Conservation (phyloP, 2,329 filamentous ascomycete genomes). For the Teratosphaeria gauchensis region DNA sequence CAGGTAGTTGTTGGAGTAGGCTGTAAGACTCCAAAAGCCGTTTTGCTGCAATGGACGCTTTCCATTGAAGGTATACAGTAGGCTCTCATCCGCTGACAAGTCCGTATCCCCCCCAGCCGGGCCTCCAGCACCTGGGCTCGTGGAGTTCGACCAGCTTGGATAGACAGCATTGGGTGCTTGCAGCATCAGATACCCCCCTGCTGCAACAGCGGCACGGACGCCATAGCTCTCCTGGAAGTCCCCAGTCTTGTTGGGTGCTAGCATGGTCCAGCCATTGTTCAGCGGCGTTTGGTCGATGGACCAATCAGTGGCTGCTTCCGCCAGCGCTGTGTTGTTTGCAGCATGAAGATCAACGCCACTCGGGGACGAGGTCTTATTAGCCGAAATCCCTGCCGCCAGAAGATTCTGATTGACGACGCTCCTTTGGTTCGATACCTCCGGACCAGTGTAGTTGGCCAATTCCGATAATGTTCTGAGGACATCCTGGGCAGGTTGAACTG, state of each 20-base stretch:
- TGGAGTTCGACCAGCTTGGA: conserved; percentile 7
- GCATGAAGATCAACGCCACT: conserved; percentile 1
- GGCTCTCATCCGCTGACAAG: conserved; percentile 4
- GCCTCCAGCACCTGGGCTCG: background rate
- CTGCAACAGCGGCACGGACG: conserved; percentile 5
- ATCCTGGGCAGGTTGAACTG: conserved; percentile 4
- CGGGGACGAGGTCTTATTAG: conserved; percentile 1
- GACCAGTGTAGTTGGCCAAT: background rate
- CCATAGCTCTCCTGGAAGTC: conserved; percentile 8
- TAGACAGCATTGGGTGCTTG: conserved; percentile 8
- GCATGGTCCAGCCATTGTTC: conserved; percentile 9
- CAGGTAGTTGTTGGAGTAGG: conserved; percentile 10
- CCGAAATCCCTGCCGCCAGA: conserved; percentile 2
- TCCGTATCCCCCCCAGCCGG: conserved; percentile 1
- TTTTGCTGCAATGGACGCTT: conserved; percentile 4
- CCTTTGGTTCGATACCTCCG: background rate
- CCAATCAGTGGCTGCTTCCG: conserved; percentile 2
- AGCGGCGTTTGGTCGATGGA: conserved; percentile 1
- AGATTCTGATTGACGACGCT: background rate
- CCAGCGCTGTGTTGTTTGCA: background rate
- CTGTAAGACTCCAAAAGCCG: conserved; percentile 14
- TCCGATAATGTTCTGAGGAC: conserved; percentile 6
- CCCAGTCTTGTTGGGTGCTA: conserved; percentile 3
- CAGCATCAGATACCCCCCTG: conserved; percentile 8
- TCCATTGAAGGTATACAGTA: conserved; percentile 12